phyloP scores from a whole-genome alignment of 306 rosid genomes.

The Cicer bijugum region DNA sequence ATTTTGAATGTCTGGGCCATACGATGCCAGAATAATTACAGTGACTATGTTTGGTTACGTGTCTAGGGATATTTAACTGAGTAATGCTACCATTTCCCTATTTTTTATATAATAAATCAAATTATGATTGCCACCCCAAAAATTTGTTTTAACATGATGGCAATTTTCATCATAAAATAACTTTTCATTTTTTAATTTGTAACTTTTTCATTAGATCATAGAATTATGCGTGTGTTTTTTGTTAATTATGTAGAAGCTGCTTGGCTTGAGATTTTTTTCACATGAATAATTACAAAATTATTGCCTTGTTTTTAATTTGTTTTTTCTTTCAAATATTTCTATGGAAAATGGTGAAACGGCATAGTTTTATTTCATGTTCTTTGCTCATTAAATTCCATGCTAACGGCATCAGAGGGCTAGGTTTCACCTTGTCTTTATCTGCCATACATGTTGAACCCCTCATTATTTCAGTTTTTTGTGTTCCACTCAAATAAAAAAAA shows the following conservation, averaged over 20 bases:
- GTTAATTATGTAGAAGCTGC: background rate
- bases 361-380: background rate
- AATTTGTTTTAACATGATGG: background rate
- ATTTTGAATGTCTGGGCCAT: background rate
- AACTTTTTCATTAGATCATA: background rate
- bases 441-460: background rate
- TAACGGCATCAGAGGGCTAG: background rate
- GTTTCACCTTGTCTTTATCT: background rate
- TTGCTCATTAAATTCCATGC: background rate
- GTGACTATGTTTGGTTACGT: background rate
- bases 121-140: background rate
- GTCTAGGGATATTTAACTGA: constrained; percentile 7
- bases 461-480: background rate
- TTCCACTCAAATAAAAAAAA: constrained; percentile 6
- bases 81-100: background rate
- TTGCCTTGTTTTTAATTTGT: background rate
- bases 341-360: background rate
- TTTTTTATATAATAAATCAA: background rate
- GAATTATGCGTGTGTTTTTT: background rate
- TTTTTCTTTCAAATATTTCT: constrained; percentile 1
- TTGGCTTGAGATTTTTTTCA: background rate
- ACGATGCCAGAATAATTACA: constrained; percentile 17
- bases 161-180: constrained; percentile 28
- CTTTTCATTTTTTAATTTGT: background rate
- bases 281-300: background rate